Conservation (phyloP, 2,329 filamentous ascomycete genomes). For the Colletotrichum filicis region DNA sequence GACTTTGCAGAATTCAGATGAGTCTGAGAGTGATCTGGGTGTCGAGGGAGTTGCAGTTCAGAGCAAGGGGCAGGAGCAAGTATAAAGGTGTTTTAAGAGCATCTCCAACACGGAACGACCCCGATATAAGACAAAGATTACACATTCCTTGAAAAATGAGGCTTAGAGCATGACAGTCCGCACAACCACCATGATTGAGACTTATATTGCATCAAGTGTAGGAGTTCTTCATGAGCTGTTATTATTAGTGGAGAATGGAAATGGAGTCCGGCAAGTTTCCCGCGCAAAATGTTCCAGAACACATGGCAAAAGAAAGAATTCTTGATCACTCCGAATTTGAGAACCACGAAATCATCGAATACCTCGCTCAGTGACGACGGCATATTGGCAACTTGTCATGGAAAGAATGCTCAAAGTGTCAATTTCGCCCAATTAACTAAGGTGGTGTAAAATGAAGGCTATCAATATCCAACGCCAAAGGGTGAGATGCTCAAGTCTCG, state of each 20-base stretch:
- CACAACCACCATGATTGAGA: no score
- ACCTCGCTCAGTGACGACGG: background rate
- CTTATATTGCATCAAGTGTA: no score
- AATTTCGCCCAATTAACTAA: background rate
- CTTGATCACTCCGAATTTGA: background rate
- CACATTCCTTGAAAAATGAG: no score
- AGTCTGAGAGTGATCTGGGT: slow-evolving; percentile 11
- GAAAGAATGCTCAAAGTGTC: background rate
- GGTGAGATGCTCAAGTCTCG: background rate
- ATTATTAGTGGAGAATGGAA: no score
- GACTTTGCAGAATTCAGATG: background rate
- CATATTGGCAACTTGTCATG: background rate
- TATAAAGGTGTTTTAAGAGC: background rate
- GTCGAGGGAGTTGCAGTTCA: slow-evolving; percentile 8
- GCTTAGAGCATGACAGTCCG: no score
- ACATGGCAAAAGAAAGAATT: no score
- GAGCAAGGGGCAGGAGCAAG: background rate
- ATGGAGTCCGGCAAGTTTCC: no score
- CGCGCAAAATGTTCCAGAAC: no score
- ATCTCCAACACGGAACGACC: background rate
- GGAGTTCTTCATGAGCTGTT: no score
- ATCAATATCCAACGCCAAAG: background rate
- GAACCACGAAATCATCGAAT: background rate
- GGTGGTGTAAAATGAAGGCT: background rate
- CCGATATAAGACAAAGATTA: background rate